phyloP scores from a whole-genome alignment of 306 rosid genomes.

The Heteromeles arbutifolia region DNA sequence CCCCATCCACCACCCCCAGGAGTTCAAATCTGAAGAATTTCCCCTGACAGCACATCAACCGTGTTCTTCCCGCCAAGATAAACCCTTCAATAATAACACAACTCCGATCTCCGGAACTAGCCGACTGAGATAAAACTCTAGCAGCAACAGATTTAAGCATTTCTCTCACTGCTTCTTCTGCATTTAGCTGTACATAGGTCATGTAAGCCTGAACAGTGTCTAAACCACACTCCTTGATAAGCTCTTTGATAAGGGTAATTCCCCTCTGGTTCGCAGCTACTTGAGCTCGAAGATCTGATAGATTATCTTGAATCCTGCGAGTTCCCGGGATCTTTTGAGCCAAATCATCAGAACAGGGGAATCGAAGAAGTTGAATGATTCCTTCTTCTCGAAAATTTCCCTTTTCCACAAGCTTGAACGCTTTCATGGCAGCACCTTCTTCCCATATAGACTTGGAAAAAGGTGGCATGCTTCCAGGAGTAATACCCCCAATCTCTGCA shows the following conservation, averaged over 20 bases:
- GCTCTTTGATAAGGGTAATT: conserved; percentile 67
- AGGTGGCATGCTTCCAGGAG: conserved; percentile 98
- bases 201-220: conserved; percentile 86
- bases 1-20: too few species aligned
- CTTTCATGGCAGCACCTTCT: conserved; percentile 90
- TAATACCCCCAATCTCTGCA: conserved; percentile 86
- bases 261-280: conserved; percentile 96
- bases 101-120: conserved; percentile 16
- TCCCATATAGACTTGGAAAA: conserved; percentile 87
- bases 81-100: conserved; percentile 47
- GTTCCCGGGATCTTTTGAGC: conserved; percentile 61
- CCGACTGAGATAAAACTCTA: conserved; percentile 43
- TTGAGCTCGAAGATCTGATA: conserved; percentile 90
- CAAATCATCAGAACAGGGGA: conserved; percentile 44
- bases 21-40: too few species aligned
- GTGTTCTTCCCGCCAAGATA: too few species aligned
- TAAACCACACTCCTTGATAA: conserved; percentile 79
- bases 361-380: conserved; percentile 55
- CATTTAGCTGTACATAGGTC: conserved; percentile 83
- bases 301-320: conserved; percentile 82
- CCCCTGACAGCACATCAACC: too few species aligned
- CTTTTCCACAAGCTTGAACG: conserved; percentile 82
- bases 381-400: conserved; percentile 84
- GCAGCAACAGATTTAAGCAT: conserved; percentile 75
- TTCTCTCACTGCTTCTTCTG: conserved; percentile 89